phyloP scores from a whole-genome alignment of 306 rosid genomes.

The Echinosophora koreensis region DNA sequence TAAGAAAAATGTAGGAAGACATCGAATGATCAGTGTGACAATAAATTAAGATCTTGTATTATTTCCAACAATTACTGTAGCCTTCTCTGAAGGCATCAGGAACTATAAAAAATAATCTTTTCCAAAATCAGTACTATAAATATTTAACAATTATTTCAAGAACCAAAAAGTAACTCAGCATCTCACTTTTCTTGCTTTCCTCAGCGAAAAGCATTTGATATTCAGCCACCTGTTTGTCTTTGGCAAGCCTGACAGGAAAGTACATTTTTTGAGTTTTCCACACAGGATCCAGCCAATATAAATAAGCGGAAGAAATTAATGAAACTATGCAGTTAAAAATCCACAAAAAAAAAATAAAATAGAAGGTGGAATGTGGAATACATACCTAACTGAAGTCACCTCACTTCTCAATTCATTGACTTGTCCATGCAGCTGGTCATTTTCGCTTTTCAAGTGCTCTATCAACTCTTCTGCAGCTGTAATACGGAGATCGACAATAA shows the following conservation, averaged over 20 bases:
- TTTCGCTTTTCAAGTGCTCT: constrained; percentile 71
- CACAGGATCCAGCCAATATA: background rate
- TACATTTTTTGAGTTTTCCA: constrained; percentile 36
- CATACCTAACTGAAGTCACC: constrained; percentile 71
- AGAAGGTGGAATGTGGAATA: constrained; percentile 37
- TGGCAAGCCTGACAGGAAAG: constrained; percentile 61
- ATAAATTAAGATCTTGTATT: constrained; percentile 23
- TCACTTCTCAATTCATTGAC: constrained; percentile 74
- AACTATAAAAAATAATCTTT: constrained; percentile 10
- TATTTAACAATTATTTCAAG: background rate
- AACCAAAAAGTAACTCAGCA: constrained; percentile 11
- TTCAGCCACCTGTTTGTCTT: constrained; percentile 60
- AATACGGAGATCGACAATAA: constrained; percentile 35
- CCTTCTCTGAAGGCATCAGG: background rate
- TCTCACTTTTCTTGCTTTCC: constrained; percentile 75
- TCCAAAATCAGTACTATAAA: background rate
- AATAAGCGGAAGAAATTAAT: constrained; percentile 8
- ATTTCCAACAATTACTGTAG: constrained; percentile 13
- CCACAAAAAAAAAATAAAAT: background rate
- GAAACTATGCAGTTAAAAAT: constrained; percentile 4
- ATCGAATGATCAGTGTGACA: background rate
- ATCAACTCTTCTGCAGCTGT: constrained; percentile 84
- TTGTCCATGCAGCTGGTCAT: constrained; percentile 61
- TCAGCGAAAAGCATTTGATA: constrained; percentile 65
- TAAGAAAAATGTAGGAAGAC: background rate